These are phyloP conservation scores for Boletus reticulatus DNA, from an alignment of 768 basidiomycete species.

Conservation along the genomic window DNA sequence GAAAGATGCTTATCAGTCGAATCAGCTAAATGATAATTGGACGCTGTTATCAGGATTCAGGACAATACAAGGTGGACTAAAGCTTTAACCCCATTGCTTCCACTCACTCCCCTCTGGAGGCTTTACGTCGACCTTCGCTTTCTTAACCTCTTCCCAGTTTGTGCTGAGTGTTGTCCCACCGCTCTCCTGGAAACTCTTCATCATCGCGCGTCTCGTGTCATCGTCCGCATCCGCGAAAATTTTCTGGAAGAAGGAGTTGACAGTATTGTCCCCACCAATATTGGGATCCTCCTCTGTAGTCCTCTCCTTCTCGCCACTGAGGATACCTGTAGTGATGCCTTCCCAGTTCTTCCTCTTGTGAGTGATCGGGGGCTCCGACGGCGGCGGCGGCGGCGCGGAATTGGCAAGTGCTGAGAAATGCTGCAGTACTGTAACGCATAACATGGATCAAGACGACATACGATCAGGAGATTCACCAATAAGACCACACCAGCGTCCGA, in stretches of 20 bases:
- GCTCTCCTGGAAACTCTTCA: constrained; percentile 96
- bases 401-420: constrained; percentile 14
- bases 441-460: constrained; percentile 36
- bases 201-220: constrained; percentile 91
- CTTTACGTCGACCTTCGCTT: constrained; percentile 67
- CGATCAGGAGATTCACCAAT: constrained; percentile 76
- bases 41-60: too few species aligned
- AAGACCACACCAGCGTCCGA: constrained; percentile 72
- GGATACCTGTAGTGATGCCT: constrained; percentile 66
- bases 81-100: constrained; percentile 65
- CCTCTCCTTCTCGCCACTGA: constrained; percentile 66
- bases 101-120: constrained; percentile 84
- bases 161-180: constrained; percentile 95
- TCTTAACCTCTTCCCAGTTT: constrained; percentile 88
- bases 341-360: constrained; percentile 85
- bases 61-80: background rate
- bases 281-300: constrained; percentile 79
- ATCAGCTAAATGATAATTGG: too few species aligned
- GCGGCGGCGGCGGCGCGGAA: constrained; percentile 35
- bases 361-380: constrained; percentile 33
- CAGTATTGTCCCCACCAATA: constrained; percentile 80
- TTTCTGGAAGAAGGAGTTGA: constrained; percentile 90
- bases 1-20: too few species aligned
- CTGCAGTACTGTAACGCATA: background rate
- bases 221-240: constrained; percentile 90